phyloP scores from a whole-genome alignment of 2,329 filamentous ascomycete species.

The Rhinocladiella similis region DNA sequence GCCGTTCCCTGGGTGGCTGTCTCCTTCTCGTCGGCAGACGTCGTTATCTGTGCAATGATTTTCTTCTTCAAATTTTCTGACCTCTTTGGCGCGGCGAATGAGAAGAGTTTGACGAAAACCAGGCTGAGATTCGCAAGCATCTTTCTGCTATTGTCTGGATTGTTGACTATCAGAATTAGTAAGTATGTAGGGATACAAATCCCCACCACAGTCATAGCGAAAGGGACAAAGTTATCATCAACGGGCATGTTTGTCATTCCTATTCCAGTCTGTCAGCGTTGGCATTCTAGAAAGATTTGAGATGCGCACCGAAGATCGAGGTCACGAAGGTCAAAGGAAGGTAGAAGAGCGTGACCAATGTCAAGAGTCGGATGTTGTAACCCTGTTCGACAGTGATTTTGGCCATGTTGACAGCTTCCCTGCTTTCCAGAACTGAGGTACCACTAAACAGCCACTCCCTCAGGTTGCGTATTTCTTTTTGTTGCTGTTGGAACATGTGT shows the following conservation, averaged over 20 bases:
- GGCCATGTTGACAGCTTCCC: conserved; percentile 59
- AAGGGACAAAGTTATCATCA: conserved; percentile 37
- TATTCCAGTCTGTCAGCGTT: background rate
- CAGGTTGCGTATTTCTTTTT: conserved; percentile 48
- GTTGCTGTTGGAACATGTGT: conserved; percentile 56
- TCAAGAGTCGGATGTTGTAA: conserved; percentile 43
- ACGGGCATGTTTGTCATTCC: conserved; percentile 40
- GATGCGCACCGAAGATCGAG: conserved; percentile 26
- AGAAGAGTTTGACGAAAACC: conserved; percentile 12
- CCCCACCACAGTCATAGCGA: conserved; percentile 42
- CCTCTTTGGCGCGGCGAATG: conserved; percentile 17
- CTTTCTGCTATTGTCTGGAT: conserved; percentile 13
- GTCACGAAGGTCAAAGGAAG: conserved; percentile 38
- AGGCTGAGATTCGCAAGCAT: conserved; percentile 8
- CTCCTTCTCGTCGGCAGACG: conserved; percentile 2
- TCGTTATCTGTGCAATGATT: conserved; percentile 5
- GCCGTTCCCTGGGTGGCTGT: conserved; percentile 12
- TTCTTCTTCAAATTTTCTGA: conserved; percentile 20
- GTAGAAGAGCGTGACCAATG: conserved; percentile 44
- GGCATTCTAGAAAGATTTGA: background rate
- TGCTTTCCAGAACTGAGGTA: conserved; percentile 60
- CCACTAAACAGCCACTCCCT: conserved; percentile 64
- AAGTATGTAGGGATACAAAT: conserved; percentile 50
- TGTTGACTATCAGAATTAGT: conserved; percentile 46
- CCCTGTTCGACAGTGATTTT: conserved; percentile 58